These are phyloP conservation scores for Knoxia roxburghii DNA, from an alignment of 257 asterid genomes.

Conservation along the genomic window DNA sequence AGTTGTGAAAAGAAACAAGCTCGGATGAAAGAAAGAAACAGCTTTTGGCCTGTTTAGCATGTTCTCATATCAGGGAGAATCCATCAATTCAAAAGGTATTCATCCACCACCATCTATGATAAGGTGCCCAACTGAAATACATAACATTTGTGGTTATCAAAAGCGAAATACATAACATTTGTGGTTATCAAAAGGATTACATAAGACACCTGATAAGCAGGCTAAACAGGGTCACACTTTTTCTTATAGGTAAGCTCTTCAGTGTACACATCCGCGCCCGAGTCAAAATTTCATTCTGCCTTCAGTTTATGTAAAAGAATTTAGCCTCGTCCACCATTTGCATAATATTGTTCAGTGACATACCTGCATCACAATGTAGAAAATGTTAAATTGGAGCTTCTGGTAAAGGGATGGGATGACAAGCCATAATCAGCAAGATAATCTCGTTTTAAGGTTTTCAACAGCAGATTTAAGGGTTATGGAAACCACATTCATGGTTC, in stretches of 20 bases:
- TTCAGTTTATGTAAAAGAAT: background rate
- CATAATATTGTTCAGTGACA: conserved; percentile 44
- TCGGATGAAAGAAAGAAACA: too few species aligned
- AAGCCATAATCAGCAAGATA: background rate
- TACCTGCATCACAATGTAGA: conserved; percentile 33
- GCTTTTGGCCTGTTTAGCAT: too few species aligned
- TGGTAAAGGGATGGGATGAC: background rate
- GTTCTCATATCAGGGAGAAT: too few species aligned
- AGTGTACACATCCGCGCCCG: background rate
- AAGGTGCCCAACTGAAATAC: too few species aligned
- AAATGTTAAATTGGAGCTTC: background rate
- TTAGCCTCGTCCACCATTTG: conserved; percentile 23
- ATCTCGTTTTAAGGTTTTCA: background rate
- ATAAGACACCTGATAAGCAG: background rate
- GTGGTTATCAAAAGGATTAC: too few species aligned
- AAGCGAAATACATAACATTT: too few species aligned
- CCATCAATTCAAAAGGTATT: too few species aligned
- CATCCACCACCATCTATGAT: too few species aligned
- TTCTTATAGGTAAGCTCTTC: conserved; percentile 2
- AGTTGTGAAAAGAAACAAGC: too few species aligned
- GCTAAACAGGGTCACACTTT: background rate
- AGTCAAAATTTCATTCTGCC: background rate
- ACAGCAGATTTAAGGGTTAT: background rate
- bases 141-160: too few species aligned
- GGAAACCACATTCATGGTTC: background rate